Conservation (phyloP, 805 yeast genomes). For the Sungouiella thailandica region DNA sequence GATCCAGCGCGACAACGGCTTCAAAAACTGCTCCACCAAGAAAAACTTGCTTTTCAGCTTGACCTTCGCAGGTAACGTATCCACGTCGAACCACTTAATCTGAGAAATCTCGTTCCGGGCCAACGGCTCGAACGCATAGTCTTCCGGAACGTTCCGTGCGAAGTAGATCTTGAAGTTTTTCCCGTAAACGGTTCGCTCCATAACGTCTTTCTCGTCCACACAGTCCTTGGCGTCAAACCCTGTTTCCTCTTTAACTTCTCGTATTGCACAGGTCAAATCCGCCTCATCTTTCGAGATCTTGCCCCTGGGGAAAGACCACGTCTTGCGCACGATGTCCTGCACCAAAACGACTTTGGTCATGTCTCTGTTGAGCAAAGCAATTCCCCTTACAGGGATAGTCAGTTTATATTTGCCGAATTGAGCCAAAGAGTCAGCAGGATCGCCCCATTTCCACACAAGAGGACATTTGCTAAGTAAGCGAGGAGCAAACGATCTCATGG, state of each 20-base stretch:
- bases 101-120: constrained; percentile 85
- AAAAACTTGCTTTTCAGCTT: constrained; percentile 38
- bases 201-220: constrained; percentile 63
- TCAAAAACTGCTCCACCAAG: constrained; percentile 44
- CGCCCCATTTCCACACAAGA: constrained; percentile 77
- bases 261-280: constrained; percentile 81
- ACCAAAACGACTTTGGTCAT: constrained; percentile 73
- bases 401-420: constrained; percentile 82
- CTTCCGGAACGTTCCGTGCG: constrained; percentile 73
- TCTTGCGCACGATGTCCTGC: constrained; percentile 70
- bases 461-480: constrained; percentile 67
- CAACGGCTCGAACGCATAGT: constrained; percentile 66
- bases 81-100: constrained; percentile 74
- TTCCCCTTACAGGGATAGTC: constrained; percentile 94
- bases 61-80: constrained; percentile 34
- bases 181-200: constrained; percentile 77
- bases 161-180: constrained; percentile 83
- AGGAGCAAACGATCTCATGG: constrained; percentile 71
- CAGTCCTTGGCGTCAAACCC: constrained; percentile 77
- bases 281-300: constrained; percentile 91
- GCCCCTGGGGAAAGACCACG: constrained; percentile 97
- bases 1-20: constrained; percentile 52
- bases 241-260: constrained; percentile 92
- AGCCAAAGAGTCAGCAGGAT: constrained; percentile 71
- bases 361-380: constrained; percentile 72